These are phyloP conservation scores for Fusarium nanum DNA, from an alignment of 2,329 filamentous ascomycete genomes.

Conservation along the genomic window DNA sequence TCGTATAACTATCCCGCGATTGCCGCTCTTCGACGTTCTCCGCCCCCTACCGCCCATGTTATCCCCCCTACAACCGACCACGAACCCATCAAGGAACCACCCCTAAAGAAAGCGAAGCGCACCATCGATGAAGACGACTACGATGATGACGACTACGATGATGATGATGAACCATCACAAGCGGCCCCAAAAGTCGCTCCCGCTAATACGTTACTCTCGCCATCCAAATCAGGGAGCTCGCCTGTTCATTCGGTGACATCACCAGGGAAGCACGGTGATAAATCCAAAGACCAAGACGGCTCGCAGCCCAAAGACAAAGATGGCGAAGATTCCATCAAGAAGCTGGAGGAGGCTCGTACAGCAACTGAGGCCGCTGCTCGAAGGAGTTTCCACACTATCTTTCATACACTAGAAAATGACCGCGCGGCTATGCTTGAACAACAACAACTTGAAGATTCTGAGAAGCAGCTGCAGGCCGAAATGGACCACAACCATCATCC, in stretches of 20 bases:
- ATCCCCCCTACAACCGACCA: slow-evolving; percentile 69
- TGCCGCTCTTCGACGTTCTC: slow-evolving; percentile 63
- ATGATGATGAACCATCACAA: slow-evolving; percentile 67
- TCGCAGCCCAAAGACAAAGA: slow-evolving; percentile 71
- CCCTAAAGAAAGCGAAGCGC: slow-evolving; percentile 79
- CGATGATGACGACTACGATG: slow-evolving; percentile 84
- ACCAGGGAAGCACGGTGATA: slow-evolving; percentile 67
- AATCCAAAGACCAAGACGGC: slow-evolving; percentile 62
- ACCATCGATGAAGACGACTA: slow-evolving; percentile 88
- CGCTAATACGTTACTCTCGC: slow-evolving; percentile 71
- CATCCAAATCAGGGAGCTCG: slow-evolving; percentile 76
- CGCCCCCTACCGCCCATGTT: slow-evolving; percentile 53
- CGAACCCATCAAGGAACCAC: slow-evolving; percentile 68
- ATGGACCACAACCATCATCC: slow-evolving; percentile 76
- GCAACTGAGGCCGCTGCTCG: slow-evolving; percentile 91
- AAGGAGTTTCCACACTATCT: slow-evolving; percentile 90
- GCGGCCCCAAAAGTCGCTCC: slow-evolving; percentile 63
- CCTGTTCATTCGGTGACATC: slow-evolving; percentile 72
- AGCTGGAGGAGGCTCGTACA: slow-evolving; percentile 90
- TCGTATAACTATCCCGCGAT: slow-evolving; percentile 64
- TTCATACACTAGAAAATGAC: slow-evolving; percentile 96
- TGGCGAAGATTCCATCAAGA: slow-evolving; percentile 90
- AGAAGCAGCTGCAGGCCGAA: slow-evolving; percentile 95
- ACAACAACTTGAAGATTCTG: slow-evolving; percentile 94
- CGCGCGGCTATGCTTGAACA: slow-evolving; percentile 97